Base-by-base conservation (phyloP, 2,329 filamentous ascomycete species). In the Huntiella omanensis region DNA sequence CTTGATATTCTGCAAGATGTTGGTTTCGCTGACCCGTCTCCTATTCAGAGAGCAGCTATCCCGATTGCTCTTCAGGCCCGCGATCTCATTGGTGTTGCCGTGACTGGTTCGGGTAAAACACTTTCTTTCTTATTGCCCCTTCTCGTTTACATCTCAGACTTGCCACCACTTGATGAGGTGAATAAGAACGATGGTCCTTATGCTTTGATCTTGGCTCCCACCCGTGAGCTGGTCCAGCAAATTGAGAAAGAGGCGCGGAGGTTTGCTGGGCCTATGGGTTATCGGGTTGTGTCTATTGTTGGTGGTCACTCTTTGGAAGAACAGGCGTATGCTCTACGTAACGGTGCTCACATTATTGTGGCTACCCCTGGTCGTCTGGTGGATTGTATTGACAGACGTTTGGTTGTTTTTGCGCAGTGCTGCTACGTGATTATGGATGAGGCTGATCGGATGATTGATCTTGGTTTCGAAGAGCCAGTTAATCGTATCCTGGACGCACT, bases 351-450 rank as follows among this genome's bases (percentile, higher is more conserved):
- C 61, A 96, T 98, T 54, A 83, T 98, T 56, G 94, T 98, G 53
- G 91, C 91, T n/a, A 98, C 91, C 0, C 91, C 91, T 0, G 91
- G 91, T 64, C 87, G 91, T 71, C 73, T 98, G 1, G 83, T 96
- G 6, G 91, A 98, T 65, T 96, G 87, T 62, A 91, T 98, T 54
- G 91, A 98, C 62, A 75, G 91, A 13, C 80, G 88, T 33, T 76
- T 96, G 28, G 70, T 96, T 2, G 88, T 98, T 1, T 73, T 96
- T 41, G 79, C 78, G n/a, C 91, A 96, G 63, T 96, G 91, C 62
- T 94, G 87, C 65, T 96, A 96, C 64, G 75, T 96, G 48, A 94
- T 98, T 63, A 95, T 98, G 88, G 91, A 98, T 60, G 91, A 98
- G 71, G 91, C 91, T 34, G 91, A 98, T 64, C 83, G 88, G 47